Conservation (phyloP, 2,329 filamentous ascomycete genomes). For the Hypoxylon sp. region DNA sequence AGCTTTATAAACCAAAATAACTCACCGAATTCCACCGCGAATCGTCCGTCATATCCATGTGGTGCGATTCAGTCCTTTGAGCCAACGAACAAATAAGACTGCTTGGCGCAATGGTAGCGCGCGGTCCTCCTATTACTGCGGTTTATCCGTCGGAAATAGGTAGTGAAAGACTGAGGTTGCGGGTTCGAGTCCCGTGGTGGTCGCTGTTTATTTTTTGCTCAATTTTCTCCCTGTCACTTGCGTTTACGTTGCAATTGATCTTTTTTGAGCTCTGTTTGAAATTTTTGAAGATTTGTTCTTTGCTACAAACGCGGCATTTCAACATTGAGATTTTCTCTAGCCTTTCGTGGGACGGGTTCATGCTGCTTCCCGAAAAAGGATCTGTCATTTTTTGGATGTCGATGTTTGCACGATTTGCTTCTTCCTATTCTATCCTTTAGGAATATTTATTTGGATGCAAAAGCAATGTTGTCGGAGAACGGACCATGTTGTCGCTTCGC, state of each 20-base stretch:
- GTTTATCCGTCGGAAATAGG: slow-evolving; percentile 26
- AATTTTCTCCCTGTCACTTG: not conserved
- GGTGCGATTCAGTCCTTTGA: not conserved
- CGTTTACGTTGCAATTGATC: not conserved
- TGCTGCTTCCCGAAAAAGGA: slow-evolving; percentile 25
- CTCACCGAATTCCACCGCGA: not conserved
- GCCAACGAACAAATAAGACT: slow-evolving; percentile 13
- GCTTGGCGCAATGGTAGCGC: slow-evolving; percentile 49
- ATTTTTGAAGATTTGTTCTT: not conserved
- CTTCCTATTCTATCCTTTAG: not conserved
- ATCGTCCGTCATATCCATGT: not conserved
- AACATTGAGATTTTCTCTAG: not conserved
- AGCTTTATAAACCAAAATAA: slow-evolving; percentile 18
- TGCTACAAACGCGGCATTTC: not conserved
- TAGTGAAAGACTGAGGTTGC: slow-evolving; percentile 53
- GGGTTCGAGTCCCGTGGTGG: slow-evolving; percentile 55
- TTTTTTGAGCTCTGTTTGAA: not conserved
- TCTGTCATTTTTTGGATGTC: slow-evolving; percentile 1
- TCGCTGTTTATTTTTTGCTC: slow-evolving; percentile 34
- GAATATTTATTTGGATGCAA: not conserved
- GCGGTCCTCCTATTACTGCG: slow-evolving; percentile 51
- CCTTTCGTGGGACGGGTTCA: slow-evolving; percentile 17
- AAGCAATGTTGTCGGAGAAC: not conserved
- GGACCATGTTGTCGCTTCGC: not conserved
- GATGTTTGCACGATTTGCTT: not conserved